A percentile compares a stretch with the other conserved stretches of the same genome.
Conservation (phyloP, 306 rosid species). For the Amphicarpaea edgeworthii region DNA sequence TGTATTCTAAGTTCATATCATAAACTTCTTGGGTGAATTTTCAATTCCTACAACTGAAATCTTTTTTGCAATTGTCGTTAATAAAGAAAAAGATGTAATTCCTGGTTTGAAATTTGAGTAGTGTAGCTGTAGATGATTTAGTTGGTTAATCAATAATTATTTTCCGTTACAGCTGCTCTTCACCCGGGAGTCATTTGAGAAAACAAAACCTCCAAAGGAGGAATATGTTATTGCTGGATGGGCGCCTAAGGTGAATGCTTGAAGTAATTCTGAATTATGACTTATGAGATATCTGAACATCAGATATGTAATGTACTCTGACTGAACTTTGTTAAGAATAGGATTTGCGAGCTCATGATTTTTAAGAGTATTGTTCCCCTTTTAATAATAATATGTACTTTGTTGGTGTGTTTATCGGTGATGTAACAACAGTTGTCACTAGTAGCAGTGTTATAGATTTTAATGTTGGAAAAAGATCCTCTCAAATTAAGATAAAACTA, state of each 20-base stretch:
- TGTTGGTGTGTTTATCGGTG: constrained; percentile 13
- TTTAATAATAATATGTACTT: constrained; percentile 4
- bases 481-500: too few relatives aligned
- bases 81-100: background rate
- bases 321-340: constrained; percentile 29
- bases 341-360: constrained; percentile 18
- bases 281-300: constrained; percentile 21
- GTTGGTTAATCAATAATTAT: constrained; percentile 23
- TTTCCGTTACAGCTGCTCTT: constrained; percentile 65
- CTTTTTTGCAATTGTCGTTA: constrained; percentile 9
- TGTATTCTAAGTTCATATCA: background rate
- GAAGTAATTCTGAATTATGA: constrained; percentile 53
- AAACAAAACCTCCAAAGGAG: constrained; percentile 60
- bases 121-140: background rate
- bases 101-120: background rate
- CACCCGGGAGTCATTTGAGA: constrained; percentile 72
- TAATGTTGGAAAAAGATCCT: background rate
- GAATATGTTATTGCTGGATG: constrained; percentile 86
- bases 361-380: constrained; percentile 26
- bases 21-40: background rate
- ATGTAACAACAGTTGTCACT: background rate
- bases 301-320: constrained; percentile 40
- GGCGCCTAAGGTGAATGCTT: constrained; percentile 86
- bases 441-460: background rate
- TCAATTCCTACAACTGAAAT: background rate